A percentile compares a stretch with the other conserved stretches of the same genome.
phyloP scores from a whole-genome alignment of 305 asterid species.

The Solanum hybrid region DNA sequence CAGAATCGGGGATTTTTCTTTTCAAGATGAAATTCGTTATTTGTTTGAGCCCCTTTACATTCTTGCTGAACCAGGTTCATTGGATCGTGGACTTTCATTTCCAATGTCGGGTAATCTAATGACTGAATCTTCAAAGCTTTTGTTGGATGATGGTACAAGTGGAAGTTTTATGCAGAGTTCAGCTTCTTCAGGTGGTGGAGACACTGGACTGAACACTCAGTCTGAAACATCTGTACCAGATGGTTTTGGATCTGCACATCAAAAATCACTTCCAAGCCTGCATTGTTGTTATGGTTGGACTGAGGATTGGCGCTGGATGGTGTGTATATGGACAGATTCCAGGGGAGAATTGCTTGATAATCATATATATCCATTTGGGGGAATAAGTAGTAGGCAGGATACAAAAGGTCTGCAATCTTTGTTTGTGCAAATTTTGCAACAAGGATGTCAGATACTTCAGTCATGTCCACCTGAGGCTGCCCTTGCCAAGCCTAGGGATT shows the following conservation, averaged over 20 bases:
- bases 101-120: slow-evolving; percentile 50
- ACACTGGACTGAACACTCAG: slow-evolving; percentile 58
- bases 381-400: slow-evolving; percentile 96
- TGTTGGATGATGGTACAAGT: slow-evolving; percentile 73
- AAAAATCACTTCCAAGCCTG: slow-evolving; percentile 71
- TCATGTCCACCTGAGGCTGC: slow-evolving; percentile 69
- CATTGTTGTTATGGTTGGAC: slow-evolving; percentile 99
- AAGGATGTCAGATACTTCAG: slow-evolving; percentile 98
- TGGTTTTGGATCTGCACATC: slow-evolving; percentile 63
- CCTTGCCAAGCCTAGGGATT: slow-evolving; percentile 78
- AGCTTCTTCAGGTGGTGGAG: slow-evolving; percentile 61
- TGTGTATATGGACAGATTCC: slow-evolving; percentile 96
- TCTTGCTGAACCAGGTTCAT: slow-evolving; percentile 92
- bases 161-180: slow-evolving; percentile 62
- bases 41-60: slow-evolving; percentile 94
- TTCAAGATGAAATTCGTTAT: slow-evolving; percentile 67
- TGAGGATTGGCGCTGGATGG: slow-evolving; percentile 99
- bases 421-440: slow-evolving; percentile 88
- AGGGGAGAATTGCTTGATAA: slow-evolving; percentile 96
- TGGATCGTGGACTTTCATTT: slow-evolving; percentile 69
- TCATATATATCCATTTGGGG: slow-evolving; percentile 92
- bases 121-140: slow-evolving; percentile 57
- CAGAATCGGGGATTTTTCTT: slow-evolving; percentile 58
- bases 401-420: slow-evolving; percentile 98
- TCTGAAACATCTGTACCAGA: slow-evolving; percentile 61